These are phyloP conservation scores for Xylaria sp. DNA, from an alignment of 2,329 filamentous ascomycete species.

Conservation along the genomic window DNA sequence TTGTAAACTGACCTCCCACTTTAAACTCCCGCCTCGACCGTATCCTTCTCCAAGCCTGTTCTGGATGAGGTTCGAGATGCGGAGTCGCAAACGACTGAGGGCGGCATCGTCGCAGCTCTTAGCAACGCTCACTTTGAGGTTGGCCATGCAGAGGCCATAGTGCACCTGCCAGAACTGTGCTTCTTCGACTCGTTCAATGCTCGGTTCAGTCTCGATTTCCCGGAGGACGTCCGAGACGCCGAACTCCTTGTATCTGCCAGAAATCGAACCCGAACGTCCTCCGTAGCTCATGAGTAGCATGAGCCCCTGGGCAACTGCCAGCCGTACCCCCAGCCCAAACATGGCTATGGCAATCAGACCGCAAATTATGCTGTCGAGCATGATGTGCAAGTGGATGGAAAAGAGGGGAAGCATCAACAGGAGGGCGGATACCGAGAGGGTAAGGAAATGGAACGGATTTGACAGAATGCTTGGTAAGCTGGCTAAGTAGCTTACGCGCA, in stretches of 20 bases:
- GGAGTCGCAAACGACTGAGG: constrained; percentile 76
- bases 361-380: constrained; percentile 85
- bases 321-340: constrained; percentile 84
- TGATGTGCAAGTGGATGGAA: constrained; percentile 80
- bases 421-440: constrained; percentile 83
- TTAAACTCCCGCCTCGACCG: constrained; percentile 78
- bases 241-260: constrained; percentile 52
- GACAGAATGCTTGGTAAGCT: constrained; percentile 86
- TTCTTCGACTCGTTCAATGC: constrained; percentile 82
- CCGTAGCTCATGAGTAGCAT: constrained; percentile 96
- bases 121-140: constrained; percentile 79
- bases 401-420: constrained; percentile 85
- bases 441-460: constrained; percentile 95
- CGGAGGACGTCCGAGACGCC: constrained; percentile 79
- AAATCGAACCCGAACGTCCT: constrained; percentile 48
- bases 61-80: constrained; percentile 80
- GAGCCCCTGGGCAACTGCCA: constrained; percentile 85
- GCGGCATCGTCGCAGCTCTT: constrained; percentile 74
- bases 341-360: constrained; percentile 85
- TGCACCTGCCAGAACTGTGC: constrained; percentile 99
- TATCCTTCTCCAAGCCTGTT: constrained; percentile 90
- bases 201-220: constrained; percentile 84
- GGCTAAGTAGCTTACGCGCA: constrained; percentile 85
- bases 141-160: constrained; percentile 96
- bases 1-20: constrained; percentile 95